Evolutionary conservation across 1,284 basidiomycete genomes (phyloP).

Genomic region (Fomitopsis schrenkii): DNA sequence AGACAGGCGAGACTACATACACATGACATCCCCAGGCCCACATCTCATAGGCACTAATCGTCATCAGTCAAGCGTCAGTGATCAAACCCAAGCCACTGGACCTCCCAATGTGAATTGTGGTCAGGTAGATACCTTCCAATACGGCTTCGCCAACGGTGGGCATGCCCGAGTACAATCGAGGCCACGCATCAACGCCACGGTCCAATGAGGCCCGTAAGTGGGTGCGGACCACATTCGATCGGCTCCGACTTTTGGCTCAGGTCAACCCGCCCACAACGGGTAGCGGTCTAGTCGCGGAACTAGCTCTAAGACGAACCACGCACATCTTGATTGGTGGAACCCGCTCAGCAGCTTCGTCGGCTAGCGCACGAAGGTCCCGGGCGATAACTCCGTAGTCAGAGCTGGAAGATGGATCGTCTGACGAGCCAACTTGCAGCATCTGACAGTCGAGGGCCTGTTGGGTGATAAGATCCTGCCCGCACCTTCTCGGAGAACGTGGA

Average conservation of each 20-base stretch:
- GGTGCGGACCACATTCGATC: too few species aligned
- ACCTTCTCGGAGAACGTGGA: not conserved
- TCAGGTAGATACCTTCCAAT: not conserved
- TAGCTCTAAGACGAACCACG: not conserved
- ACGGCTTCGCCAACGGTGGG: not conserved
- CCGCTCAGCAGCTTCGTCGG: slow-evolving; percentile 25
- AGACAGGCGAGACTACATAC: slow-evolving; percentile 12
- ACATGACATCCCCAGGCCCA: slow-evolving; percentile 31
- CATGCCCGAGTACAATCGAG: too few species aligned
- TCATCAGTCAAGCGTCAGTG: not conserved
- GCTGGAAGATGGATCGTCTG: slow-evolving; percentile 22
- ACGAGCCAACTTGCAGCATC: slow-evolving; percentile 28
- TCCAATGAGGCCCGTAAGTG: too few species aligned
- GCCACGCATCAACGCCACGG: too few species aligned
- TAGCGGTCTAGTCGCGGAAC: too few species aligned
- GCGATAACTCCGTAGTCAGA: slow-evolving; percentile 25
- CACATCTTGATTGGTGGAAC: slow-evolving; percentile 28
- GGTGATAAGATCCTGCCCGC: not conserved
- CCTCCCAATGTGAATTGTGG: too few species aligned
- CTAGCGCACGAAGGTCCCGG: slow-evolving; percentile 25
- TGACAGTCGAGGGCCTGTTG: slow-evolving; percentile 21
- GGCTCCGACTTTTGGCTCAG: too few species aligned
- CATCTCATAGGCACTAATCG: slow-evolving; percentile 28
- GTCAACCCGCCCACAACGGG: too few species aligned
- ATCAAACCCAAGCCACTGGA: too few species aligned